These are phyloP conservation scores for Stagonosporopsis chrysanthemi DNA, from an alignment of 2,329 filamentous ascomycete genomes.

Conservation along the genomic window DNA sequence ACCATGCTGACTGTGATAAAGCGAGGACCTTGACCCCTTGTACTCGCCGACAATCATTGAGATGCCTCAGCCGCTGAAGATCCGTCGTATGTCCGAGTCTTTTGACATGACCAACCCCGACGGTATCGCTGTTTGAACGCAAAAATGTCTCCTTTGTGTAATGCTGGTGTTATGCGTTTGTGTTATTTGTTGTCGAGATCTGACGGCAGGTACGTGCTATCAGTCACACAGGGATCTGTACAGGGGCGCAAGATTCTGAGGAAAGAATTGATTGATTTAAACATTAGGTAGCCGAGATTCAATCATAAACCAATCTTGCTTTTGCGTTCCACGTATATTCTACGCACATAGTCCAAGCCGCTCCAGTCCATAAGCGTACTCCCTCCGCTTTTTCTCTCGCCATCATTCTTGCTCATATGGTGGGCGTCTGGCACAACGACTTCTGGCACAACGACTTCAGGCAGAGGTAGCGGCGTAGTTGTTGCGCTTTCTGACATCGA, in stretches of 20 bases:
- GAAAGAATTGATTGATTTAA: neutral
- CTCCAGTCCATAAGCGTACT: constrained; percentile 16
- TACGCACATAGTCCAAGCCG: constrained; percentile 17
- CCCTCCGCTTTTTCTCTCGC: constrained; percentile 7
- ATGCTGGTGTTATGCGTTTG: neutral
- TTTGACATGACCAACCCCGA: constrained; percentile 26
- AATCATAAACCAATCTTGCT: constrained; percentile 11
- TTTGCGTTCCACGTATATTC: constrained; percentile 12
- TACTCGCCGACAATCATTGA: constrained; percentile 32
- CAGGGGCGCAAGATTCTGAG: too few relatives aligned
- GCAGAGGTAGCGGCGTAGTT: neutral
- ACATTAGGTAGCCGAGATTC: neutral
- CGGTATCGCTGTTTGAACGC: constrained; percentile 8
- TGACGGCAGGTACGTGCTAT: neutral
- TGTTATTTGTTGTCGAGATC: neutral
- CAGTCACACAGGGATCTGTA: neutral
- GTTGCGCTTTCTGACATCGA: neutral
- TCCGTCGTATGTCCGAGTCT: constrained; percentile 32
- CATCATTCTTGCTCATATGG: neutral
- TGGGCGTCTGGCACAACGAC: neutral
- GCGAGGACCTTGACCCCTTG: constrained; percentile 42
- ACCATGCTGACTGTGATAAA: constrained; percentile 15
- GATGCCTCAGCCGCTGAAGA: constrained; percentile 30
- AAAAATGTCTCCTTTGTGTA: neutral
- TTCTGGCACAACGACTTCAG: too few relatives aligned